Evolutionary conservation across 768 basidiomycete species (phyloP).

Genomic region (Podaxis rugospora): DNA sequence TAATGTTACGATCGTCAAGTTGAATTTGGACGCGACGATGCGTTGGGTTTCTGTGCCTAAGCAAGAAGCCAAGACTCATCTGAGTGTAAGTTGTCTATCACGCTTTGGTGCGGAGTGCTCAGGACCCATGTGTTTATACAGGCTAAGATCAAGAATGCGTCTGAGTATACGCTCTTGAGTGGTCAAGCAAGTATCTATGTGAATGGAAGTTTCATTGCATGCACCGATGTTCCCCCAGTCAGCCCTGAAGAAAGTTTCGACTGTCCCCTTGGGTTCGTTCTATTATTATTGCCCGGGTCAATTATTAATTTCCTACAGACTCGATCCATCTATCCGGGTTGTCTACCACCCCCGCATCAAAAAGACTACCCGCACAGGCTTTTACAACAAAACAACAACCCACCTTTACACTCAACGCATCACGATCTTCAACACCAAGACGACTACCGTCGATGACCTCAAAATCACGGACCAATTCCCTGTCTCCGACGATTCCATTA

Average conservation of each 20-base stretch:
- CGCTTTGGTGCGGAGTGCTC: neutral
- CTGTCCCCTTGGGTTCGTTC: conserved; percentile 40
- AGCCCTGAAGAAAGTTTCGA: conserved; percentile 41
- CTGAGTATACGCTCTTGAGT: conserved; percentile 45
- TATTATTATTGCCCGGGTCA: neutral
- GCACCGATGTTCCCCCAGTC: conserved; percentile 35
- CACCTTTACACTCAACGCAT: conserved; percentile 32
- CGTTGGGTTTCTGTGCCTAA: conserved; percentile 40
- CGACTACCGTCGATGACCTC: conserved; percentile 24
- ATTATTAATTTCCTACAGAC: conserved; percentile 16
- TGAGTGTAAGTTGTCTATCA: conserved; percentile 25
- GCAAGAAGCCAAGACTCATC: conserved; percentile 30
- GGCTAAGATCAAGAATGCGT: conserved; percentile 49
- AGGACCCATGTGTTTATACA: conserved; percentile 15
- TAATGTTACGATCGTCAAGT: conserved; percentile 35
- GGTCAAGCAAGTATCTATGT: conserved; percentile 50
- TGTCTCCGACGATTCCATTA: conserved; percentile 30
- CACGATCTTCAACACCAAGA: conserved; percentile 37
- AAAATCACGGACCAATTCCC: conserved; percentile 38
- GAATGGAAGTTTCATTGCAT: conserved; percentile 53
- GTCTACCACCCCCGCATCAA: conserved; percentile 35
- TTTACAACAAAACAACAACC: conserved; percentile 29
- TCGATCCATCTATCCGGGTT: conserved; percentile 36
- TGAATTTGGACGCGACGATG: conserved; percentile 33
- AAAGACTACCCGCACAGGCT: conserved; percentile 28